These are phyloP conservation scores for Neurospora sp. DNA, from an alignment of 495 filamentous ascomycete species.

Conservation along the genomic window DNA sequence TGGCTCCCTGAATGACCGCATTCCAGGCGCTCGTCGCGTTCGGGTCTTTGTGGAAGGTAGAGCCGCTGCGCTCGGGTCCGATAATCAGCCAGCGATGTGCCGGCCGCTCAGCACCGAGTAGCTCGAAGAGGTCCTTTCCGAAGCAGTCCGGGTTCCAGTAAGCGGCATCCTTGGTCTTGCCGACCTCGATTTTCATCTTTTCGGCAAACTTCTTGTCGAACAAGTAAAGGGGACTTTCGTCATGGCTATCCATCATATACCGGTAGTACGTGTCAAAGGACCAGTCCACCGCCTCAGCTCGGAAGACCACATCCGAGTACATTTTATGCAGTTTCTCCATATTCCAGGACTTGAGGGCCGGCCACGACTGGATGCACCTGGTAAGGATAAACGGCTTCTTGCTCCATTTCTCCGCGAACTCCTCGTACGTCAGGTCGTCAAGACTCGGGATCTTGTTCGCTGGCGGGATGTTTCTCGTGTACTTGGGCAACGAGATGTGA, in stretches of 20 bases:
- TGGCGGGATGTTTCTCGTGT: slow-evolving; percentile 57
- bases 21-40: slow-evolving; percentile 82
- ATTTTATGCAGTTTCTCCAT: slow-evolving; percentile 49
- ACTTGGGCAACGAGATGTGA: slow-evolving; percentile 56
- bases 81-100: slow-evolving; percentile 91
- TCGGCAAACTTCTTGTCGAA: slow-evolving; percentile 83
- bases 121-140: slow-evolving; percentile 76
- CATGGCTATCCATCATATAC: slow-evolving; percentile 73
- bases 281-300: slow-evolving; percentile 94
- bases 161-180: slow-evolving; percentile 40
- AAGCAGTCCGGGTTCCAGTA: slow-evolving; percentile 88
- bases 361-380: slow-evolving; percentile 74
- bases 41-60: slow-evolving; percentile 86
- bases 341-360: slow-evolving; percentile 66
- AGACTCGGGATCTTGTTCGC: slow-evolving; percentile 66
- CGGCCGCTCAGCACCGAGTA: slow-evolving; percentile 70
- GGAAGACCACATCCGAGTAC: slow-evolving; percentile 61
- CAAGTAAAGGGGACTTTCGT: slow-evolving; percentile 88
- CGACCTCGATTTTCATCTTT: slow-evolving; percentile 68
- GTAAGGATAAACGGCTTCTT: slow-evolving; percentile 83
- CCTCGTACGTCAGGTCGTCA: slow-evolving; percentile 53
- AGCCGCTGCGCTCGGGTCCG: slow-evolving; percentile 80
- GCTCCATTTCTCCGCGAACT: slow-evolving; percentile 68
- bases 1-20: slow-evolving; percentile 79
- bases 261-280: slow-evolving; percentile 63